These are phyloP conservation scores for Amphicarpaea edgeworthii DNA, from an alignment of 306 rosid genomes.

Conservation along the genomic window DNA sequence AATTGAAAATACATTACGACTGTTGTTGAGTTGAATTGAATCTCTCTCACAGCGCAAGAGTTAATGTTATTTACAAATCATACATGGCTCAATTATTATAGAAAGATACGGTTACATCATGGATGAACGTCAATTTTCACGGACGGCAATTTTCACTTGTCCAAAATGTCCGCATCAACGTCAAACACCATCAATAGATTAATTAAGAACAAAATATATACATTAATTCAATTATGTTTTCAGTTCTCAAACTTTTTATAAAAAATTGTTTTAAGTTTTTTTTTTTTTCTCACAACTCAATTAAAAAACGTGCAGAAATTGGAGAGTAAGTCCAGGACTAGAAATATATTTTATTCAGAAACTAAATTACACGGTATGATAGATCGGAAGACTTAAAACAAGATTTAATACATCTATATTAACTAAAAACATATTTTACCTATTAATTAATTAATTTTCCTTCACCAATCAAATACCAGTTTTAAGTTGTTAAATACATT, in stretches of 20 bases:
- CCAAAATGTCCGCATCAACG: constrained; percentile 42
- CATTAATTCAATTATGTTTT: too few relatives aligned
- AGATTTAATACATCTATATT: too few relatives aligned
- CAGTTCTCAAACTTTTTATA: too few relatives aligned
- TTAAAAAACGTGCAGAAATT: too few relatives aligned
- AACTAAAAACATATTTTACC: too few relatives aligned
- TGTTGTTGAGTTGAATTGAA: background rate
- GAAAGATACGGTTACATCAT: constrained; percentile 2
- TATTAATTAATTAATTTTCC: constrained; percentile 15
- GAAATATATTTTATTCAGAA: too few relatives aligned
- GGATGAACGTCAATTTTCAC: background rate
- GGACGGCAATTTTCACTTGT: constrained; percentile 42
- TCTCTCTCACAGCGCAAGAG: background rate
- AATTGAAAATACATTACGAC: background rate
- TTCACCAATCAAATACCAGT: constrained; percentile 17
- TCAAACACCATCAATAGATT: constrained; percentile 13
- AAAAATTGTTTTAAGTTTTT: too few relatives aligned
- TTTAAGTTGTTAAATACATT: background rate
- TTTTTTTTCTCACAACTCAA: too few relatives aligned
- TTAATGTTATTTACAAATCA: background rate
- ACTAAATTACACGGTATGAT: too few relatives aligned
- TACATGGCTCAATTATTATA: background rate
- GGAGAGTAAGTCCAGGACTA: too few relatives aligned
- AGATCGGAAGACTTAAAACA: too few relatives aligned
- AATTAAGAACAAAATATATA: too few relatives aligned